Evolutionary conservation across 164 flowering plant genomes (phyloP).

Genomic region (Vitis rupestris): DNA sequence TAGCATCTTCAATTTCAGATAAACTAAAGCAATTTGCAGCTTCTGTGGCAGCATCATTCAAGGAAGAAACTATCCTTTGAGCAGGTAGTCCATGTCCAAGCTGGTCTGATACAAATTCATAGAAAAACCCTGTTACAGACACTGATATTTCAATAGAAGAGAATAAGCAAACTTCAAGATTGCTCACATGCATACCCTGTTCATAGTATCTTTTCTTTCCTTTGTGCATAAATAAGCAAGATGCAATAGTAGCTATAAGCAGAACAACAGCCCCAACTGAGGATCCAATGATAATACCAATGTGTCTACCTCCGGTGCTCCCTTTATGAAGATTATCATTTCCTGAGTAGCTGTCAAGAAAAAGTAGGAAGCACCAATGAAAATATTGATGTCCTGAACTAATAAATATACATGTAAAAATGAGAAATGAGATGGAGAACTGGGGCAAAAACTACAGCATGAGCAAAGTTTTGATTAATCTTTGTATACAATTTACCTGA

Average conservation of each 20-base stretch:
- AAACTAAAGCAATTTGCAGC: conserved; percentile 78
- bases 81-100: conserved; percentile 29
- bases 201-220: conserved; percentile 38
- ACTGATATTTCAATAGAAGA: not conserved
- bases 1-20: conserved; percentile 77
- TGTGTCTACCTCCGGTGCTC: conserved; percentile 30
- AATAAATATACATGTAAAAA: not conserved
- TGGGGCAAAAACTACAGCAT: not conserved
- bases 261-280: conserved; percentile 66
- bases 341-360: conserved; percentile 66
- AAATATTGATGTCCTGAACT: not conserved
- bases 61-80: conserved; percentile 47
- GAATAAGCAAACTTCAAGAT: conserved; percentile 1
- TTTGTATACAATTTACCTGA: not conserved
- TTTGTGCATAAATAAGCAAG: conserved; percentile 46
- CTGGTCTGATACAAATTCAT: conserved; percentile 33
- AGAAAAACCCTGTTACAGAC: not conserved
- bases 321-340: conserved; percentile 61
- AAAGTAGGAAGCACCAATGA: conserved; percentile 4
- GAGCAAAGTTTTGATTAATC: not conserved
- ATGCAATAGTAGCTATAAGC: conserved; percentile 50
- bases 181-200: conserved; percentile 39
- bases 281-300: conserved; percentile 50
- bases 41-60: conserved; percentile 56
- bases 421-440: not conserved